Percentiles rank a stretch among this genome's conserved stretches.
Conservation (phyloP, 1,284 basidiomycete species). For the Takashimella tepidaria region DNA sequence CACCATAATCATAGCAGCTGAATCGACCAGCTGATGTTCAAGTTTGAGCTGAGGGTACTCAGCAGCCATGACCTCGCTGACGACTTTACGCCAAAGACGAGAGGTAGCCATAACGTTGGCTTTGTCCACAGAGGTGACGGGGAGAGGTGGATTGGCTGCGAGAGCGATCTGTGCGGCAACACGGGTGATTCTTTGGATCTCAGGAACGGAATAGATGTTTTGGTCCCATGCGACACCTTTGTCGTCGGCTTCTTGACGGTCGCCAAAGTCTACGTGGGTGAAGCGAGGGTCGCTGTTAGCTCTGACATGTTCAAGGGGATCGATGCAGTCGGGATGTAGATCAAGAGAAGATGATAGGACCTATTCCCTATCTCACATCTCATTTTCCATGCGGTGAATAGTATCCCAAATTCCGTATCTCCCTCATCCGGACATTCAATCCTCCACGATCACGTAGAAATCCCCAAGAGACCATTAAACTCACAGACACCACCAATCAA, state of each 20-base stretch:
- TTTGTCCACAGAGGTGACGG: slow-evolving; percentile 94
- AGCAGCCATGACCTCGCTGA: slow-evolving; percentile 70
- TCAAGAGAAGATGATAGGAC: too few species aligned
- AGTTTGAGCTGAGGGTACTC: slow-evolving; percentile 83
- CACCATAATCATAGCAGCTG: slow-evolving; percentile 94
- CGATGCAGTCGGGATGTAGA: too few species aligned
- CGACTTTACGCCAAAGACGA: slow-evolving; percentile 88
- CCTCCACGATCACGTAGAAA: too few species aligned
- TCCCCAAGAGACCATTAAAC: too few species aligned
- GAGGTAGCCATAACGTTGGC: slow-evolving; percentile 97
- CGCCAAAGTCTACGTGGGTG: slow-evolving; percentile 71
- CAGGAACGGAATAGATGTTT: slow-evolving; percentile 85
- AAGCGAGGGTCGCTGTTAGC: too few species aligned
- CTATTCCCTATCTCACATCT: neutral
- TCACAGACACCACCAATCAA: slow-evolving; percentile 72
- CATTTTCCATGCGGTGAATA: neutral
- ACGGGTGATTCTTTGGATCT: slow-evolving; percentile 91
- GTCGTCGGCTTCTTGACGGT: slow-evolving; percentile 74
- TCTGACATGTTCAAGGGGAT: too few species aligned
- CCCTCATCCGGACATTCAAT: neutral
- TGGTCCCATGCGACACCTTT: slow-evolving; percentile 76
- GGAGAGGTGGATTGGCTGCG: slow-evolving; percentile 73
- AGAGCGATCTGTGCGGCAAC: slow-evolving; percentile 92
- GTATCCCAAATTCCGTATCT: neutral
- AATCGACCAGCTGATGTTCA: slow-evolving; percentile 91